Conservation (phyloP, 1,284 basidiomycete genomes). For the Coriolopsis trogii region DNA sequence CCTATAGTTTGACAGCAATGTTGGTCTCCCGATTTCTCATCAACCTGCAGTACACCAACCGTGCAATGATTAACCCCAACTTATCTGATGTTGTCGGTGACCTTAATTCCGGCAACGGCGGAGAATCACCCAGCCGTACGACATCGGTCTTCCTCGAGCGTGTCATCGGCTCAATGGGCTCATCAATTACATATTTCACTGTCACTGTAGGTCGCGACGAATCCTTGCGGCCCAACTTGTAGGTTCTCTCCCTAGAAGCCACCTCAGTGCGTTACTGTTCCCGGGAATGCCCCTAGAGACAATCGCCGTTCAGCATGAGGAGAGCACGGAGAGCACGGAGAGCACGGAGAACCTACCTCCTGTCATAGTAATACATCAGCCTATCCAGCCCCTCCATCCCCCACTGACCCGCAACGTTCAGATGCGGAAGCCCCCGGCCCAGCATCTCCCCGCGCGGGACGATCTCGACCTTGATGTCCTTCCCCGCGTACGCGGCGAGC, state of each 20-base stretch:
- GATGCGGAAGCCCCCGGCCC: conserved; percentile 8
- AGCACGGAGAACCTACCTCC: conserved; percentile 23
- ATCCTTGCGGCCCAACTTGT: conserved; percentile 27
- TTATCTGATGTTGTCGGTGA: too few species aligned
- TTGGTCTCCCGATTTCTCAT: too few species aligned
- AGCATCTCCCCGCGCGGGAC: conserved; percentile 21
- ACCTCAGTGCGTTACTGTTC: conserved; percentile 33
- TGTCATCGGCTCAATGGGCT: too few species aligned
- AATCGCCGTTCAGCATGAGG: neutral
- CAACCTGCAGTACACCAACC: too few species aligned
- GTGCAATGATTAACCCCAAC: too few species aligned
- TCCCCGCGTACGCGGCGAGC: conserved; percentile 21
- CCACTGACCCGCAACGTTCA: conserved; percentile 21
- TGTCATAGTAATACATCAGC: conserved; percentile 38
- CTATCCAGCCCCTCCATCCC: conserved; percentile 28
- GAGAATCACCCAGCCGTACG: too few species aligned
- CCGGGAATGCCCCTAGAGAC: conserved; percentile 36
- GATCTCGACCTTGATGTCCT: conserved; percentile 20
- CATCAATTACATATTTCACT: neutral
- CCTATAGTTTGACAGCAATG: too few species aligned
- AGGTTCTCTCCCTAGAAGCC: conserved; percentile 37
- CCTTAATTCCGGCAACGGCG: too few species aligned
- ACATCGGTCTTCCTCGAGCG: too few species aligned
- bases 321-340: neutral
- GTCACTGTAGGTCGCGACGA: conserved; percentile 18